A percentile compares a stretch with the other conserved stretches of the same genome.
Conservation (phyloP, 768 basidiomycete species). For the Gymnopilus junonius region DNA sequence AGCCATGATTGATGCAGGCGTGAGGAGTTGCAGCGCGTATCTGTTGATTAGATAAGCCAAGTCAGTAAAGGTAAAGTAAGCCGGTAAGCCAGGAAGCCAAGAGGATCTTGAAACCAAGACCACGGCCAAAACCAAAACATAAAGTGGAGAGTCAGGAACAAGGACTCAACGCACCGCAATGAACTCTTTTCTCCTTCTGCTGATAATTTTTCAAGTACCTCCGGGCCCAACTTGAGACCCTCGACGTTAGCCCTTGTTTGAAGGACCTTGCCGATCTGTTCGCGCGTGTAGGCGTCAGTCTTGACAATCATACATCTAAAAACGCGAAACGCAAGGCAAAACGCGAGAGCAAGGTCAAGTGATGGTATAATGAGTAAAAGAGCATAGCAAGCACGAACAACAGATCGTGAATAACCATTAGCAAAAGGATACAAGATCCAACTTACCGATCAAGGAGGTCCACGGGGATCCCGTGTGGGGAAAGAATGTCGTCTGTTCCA, state of each 20-base stretch:
- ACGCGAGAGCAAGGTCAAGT: too few species aligned
- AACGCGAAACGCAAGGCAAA: background rate
- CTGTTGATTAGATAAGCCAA: conserved; percentile 51
- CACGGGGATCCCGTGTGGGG: conserved; percentile 93
- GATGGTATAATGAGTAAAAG: too few species aligned
- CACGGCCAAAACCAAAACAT: background rate
- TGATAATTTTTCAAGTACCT: conserved; percentile 81
- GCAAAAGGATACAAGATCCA: background rate
- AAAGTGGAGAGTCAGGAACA: too few species aligned
- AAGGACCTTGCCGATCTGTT: conserved; percentile 86
- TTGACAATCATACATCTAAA: conserved; percentile 92
- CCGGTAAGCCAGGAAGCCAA: too few species aligned
- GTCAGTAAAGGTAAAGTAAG: conserved; percentile 11
- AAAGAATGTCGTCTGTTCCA: conserved; percentile 89
- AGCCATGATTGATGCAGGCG: conserved; percentile 89
- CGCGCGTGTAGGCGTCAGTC: conserved; percentile 80
- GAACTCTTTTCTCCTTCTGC: conserved; percentile 83
- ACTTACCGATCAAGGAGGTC: conserved; percentile 90
- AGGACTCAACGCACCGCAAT: conserved; percentile 75
- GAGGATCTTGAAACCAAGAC: too few species aligned
- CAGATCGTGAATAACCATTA: background rate
- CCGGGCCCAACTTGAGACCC: conserved; percentile 73
- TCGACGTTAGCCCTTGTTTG: conserved; percentile 88
- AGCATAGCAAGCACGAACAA: too few species aligned
- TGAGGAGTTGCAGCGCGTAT: conserved; percentile 89